Evolutionary conservation across 2,329 filamentous ascomycete species (phyloP).

Genomic region (Colletotrichum sp.): DNA sequence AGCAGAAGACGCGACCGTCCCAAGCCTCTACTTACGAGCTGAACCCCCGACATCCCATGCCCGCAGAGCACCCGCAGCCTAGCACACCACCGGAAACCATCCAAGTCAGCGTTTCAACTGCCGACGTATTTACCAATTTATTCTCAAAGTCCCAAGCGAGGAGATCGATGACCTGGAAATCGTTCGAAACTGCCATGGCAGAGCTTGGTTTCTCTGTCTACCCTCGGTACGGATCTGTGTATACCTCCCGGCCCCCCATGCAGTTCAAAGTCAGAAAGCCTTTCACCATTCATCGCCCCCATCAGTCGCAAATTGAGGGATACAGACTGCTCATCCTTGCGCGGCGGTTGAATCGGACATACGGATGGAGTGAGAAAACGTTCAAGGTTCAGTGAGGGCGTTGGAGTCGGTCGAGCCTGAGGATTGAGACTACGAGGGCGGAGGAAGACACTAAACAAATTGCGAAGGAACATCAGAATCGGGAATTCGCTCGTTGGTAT

Average conservation of each 20-base stretch:
- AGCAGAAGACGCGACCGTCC: neutral
- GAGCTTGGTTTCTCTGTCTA: conserved; percentile 45
- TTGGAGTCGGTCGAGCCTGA: neutral
- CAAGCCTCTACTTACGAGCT: neutral
- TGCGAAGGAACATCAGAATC: neutral
- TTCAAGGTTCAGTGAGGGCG: conserved; percentile 24
- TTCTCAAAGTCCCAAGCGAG: conserved; percentile 34
- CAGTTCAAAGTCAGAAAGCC: conserved; percentile 21
- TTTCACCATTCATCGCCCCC: neutral
- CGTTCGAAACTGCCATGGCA: conserved; percentile 45
- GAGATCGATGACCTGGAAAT: conserved; percentile 36
- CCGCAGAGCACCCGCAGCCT: neutral
- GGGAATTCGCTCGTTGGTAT: neutral
- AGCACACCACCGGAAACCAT: conserved; percentile 21
- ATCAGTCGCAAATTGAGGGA: conserved; percentile 37
- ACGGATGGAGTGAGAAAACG: conserved; percentile 38
- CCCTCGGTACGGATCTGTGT: conserved; percentile 45
- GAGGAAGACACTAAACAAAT: neutral
- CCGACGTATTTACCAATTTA: conserved; percentile 40
- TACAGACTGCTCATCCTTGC: conserved; percentile 30
- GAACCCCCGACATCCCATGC: neutral
- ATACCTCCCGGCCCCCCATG: conserved; percentile 39
- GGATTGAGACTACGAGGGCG: neutral
- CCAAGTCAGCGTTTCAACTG: conserved; percentile 40
- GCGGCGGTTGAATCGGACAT: conserved; percentile 33